These are phyloP conservation scores for Sporormia fimetaria DNA, from an alignment of 495 filamentous ascomycete genomes.

Conservation along the genomic window DNA sequence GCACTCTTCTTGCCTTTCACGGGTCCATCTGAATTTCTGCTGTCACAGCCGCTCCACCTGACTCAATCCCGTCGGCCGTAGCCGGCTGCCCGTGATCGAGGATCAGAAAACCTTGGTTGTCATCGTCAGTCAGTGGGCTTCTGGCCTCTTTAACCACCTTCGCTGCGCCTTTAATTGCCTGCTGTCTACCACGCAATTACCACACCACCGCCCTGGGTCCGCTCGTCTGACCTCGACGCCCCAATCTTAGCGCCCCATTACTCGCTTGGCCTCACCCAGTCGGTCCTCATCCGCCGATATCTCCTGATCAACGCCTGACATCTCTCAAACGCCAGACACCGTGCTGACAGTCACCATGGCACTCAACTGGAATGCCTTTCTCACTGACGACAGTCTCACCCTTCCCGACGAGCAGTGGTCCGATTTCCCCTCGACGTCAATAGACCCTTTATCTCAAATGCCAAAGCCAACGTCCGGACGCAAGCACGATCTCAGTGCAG, in stretches of 20 bases:
- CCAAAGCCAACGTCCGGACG: conserved; percentile 13
- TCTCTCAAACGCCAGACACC: conserved; percentile 1
- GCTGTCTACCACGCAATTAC: background rate
- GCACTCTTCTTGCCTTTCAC: no score
- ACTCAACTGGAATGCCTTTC: conserved; percentile 25
- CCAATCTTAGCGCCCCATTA: no score
- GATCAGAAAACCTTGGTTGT: no score
- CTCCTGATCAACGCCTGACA: conserved; percentile 22
- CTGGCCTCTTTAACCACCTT: background rate
- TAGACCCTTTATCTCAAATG: conserved; percentile 11
- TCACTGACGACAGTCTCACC: conserved; percentile 21
- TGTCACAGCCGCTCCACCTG: no score
- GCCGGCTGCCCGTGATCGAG: no score
- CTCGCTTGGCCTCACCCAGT: conserved; percentile 12
- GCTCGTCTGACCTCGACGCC: background rate
- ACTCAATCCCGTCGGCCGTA: no score
- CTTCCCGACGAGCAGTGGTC: conserved; percentile 23
- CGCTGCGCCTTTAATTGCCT: background rate
- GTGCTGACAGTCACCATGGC: conserved; percentile 20
- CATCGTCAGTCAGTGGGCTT: background rate
- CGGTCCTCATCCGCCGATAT: conserved; percentile 7
- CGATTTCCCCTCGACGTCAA: conserved; percentile 14
- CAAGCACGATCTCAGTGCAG: no score
- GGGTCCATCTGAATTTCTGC: no score
- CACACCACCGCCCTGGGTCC: conserved; percentile 4